These are phyloP conservation scores for Didymella glomerata DNA, from an alignment of 2,329 filamentous ascomycete species.

Conservation along the genomic window DNA sequence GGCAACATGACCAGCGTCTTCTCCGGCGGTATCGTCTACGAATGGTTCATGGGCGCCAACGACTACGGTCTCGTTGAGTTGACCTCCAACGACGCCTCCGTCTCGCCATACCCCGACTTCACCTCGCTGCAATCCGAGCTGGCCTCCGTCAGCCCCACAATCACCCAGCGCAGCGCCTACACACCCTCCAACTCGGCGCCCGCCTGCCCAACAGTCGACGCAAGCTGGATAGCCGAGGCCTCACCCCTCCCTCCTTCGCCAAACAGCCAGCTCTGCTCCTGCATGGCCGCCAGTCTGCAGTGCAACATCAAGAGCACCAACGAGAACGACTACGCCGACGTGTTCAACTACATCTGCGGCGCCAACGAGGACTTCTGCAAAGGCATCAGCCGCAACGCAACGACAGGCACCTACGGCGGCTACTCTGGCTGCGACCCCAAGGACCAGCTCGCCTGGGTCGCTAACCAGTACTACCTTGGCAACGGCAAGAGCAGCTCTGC, in stretches of 20 bases:
- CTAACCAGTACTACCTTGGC: constrained; percentile 73
- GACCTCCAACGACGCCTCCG: constrained; percentile 63
- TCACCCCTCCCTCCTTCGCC: constrained; percentile 81
- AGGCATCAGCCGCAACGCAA: constrained; percentile 73
- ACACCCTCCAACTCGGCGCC: constrained; percentile 72
- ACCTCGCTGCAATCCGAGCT: constrained; percentile 74
- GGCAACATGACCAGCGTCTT: constrained; percentile 86
- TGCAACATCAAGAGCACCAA: constrained; percentile 74
- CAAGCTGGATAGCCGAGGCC: constrained; percentile 72
- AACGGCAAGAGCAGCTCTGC: constrained; percentile 60
- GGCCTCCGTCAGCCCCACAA: constrained; percentile 69
- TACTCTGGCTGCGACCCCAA: constrained; percentile 77
- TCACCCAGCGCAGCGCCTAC: constrained; percentile 73
- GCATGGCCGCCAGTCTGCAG: constrained; percentile 77
- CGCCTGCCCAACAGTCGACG: constrained; percentile 72
- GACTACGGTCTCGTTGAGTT: constrained; percentile 83
- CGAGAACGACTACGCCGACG: constrained; percentile 65
- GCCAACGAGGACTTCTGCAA: constrained; percentile 63
- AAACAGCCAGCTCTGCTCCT: constrained; percentile 80
- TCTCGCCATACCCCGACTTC: constrained; percentile 75
- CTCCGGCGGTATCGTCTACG: constrained; percentile 97
- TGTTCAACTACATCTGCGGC: constrained; percentile 80
- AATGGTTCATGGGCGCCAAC: constrained; percentile 93
- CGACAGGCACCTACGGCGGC: constrained; percentile 74
- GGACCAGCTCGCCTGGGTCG: constrained; percentile 76